A percentile compares a stretch with the other conserved stretches of the same genome.
phyloP scores from a whole-genome alignment of 2,329 filamentous ascomycete genomes.

The Botrytis aclada region DNA sequence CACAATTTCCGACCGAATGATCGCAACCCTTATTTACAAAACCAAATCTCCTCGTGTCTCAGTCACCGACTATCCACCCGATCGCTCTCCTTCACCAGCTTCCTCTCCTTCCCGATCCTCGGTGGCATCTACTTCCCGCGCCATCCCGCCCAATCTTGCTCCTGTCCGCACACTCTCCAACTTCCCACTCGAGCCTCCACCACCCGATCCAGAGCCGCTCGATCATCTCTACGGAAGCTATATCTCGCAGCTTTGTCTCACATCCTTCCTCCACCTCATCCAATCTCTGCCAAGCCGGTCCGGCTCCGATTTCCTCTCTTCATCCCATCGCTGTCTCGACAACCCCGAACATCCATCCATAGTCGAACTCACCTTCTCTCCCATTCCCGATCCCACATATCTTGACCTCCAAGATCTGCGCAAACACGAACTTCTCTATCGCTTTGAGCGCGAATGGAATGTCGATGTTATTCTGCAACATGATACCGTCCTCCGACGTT shows the following conservation, averaged over 20 bases:
- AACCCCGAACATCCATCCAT: slow-evolving; percentile 57
- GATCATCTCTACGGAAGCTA: slow-evolving; percentile 65
- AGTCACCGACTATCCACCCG: slow-evolving; percentile 40
- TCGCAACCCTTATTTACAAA: slow-evolving; percentile 65
- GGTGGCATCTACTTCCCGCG: slow-evolving; percentile 18
- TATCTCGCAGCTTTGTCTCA: slow-evolving; percentile 60
- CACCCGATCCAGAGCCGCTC: slow-evolving; percentile 54
- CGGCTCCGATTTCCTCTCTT: slow-evolving; percentile 51
- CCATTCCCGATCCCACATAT: slow-evolving; percentile 60
- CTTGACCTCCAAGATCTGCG: slow-evolving; percentile 66
- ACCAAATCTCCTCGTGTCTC: slow-evolving; percentile 38
- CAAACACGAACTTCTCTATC: slow-evolving; percentile 76
- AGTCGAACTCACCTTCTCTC: slow-evolving; percentile 63
- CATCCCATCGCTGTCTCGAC: slow-evolving; percentile 64
- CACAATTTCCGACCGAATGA: slow-evolving; percentile 48
- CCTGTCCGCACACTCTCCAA: slow-evolving; percentile 56
- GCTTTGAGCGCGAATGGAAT: slow-evolving; percentile 86
- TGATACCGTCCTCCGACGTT: slow-evolving; percentile 69
- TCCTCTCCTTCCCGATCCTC: slow-evolving; percentile 20
- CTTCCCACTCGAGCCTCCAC: slow-evolving; percentile 57
- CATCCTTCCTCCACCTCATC: slow-evolving; percentile 65
- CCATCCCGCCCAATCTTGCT: slow-evolving; percentile 45
- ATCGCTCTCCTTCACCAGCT: slow-evolving; percentile 39
- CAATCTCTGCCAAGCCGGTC: slow-evolving; percentile 56
- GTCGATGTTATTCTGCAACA: slow-evolving; percentile 77